Percentiles rank a stretch among this genome's conserved stretches.
phyloP scores from a whole-genome alignment of 352 stramenopile species.

The Phytophthora pistaciae region DNA sequence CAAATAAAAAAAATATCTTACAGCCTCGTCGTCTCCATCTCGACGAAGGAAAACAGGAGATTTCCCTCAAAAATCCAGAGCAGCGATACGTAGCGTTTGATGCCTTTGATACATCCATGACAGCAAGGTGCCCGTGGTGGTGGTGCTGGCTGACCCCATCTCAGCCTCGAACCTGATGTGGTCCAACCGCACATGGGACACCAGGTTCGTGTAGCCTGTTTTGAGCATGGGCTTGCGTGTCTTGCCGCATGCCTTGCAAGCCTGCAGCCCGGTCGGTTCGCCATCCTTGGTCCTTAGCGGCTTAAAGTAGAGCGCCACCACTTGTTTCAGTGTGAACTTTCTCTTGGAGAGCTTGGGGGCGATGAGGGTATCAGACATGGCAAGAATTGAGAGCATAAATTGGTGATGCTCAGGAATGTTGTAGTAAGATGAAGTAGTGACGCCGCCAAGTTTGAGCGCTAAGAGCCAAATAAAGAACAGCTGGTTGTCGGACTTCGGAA shows the following conservation, averaged over 20 bases:
- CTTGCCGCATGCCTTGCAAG: slow-evolving; percentile 10
- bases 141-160: neutral
- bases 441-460: too few species aligned
- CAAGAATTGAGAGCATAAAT: too few species aligned
- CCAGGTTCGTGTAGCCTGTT: slow-evolving; percentile 4
- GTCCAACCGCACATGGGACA: neutral
- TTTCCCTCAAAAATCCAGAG: neutral
- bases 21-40: slow-evolving; percentile 3
- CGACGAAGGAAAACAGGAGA: slow-evolving; percentile 7
- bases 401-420: too few species aligned
- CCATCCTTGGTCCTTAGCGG: neutral
- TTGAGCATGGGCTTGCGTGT: slow-evolving; percentile 5
- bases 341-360: neutral
- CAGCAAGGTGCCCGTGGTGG: neutral
- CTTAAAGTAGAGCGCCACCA: slow-evolving; percentile 9
- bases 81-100: neutral
- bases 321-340: slow-evolving; percentile 11
- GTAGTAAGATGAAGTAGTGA: too few species aligned
- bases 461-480: too few species aligned
- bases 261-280: slow-evolving; percentile 1
- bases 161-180: neutral
- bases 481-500: too few species aligned
- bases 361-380: neutral
- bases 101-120: slow-evolving; percentile 6
- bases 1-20: neutral